Evolutionary conservation across 495 filamentous ascomycete genomes (phyloP).

Genomic region (Neurospora sp.): DNA sequence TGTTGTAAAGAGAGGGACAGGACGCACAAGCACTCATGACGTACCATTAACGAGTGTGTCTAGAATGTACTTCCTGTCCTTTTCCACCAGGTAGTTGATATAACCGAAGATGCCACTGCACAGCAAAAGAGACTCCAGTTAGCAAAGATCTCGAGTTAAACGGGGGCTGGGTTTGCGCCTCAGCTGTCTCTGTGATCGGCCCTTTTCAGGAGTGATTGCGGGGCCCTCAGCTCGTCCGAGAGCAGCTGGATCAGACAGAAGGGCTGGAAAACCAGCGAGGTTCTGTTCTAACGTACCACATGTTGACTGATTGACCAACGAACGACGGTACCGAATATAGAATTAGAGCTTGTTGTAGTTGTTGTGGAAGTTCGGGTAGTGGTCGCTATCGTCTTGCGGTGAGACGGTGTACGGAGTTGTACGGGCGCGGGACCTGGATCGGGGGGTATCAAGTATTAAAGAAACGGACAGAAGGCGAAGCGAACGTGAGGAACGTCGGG

Average conservation of each 20-base stretch:
- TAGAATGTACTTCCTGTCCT: slow-evolving; percentile 89
- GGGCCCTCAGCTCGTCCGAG: not conserved
- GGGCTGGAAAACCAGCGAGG: slow-evolving; percentile 3
- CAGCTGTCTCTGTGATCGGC: not conserved
- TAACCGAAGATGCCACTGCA: slow-evolving; percentile 96
- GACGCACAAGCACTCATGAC: slow-evolving; percentile 6
- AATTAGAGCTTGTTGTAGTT: not conserved
- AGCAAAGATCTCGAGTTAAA: not conserved
- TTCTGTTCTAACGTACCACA: slow-evolving; percentile 21
- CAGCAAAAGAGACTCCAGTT: not conserved
- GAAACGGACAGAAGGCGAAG: not conserved
- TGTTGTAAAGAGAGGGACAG: not conserved
- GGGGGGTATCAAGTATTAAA: slow-evolving; percentile 1
- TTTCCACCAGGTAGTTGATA: slow-evolving; percentile 87
- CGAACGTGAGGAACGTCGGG: not conserved
- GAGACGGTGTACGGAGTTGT: not conserved
- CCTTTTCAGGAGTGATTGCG: not conserved
- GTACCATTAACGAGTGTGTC: slow-evolving; percentile 91
- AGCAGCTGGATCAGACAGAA: not conserved
- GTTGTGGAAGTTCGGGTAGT: not conserved
- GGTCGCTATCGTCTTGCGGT: not conserved
- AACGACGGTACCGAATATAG: slow-evolving; percentile 10
- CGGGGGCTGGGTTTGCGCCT: not conserved
- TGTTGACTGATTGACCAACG: slow-evolving; percentile 21
- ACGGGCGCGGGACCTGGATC: not conserved